Evolutionary conservation across 2,329 filamentous ascomycete genomes (phyloP), one percentile per base, ranked within the genome.

Genomic region (Colletotrichum sp.): DNA sequence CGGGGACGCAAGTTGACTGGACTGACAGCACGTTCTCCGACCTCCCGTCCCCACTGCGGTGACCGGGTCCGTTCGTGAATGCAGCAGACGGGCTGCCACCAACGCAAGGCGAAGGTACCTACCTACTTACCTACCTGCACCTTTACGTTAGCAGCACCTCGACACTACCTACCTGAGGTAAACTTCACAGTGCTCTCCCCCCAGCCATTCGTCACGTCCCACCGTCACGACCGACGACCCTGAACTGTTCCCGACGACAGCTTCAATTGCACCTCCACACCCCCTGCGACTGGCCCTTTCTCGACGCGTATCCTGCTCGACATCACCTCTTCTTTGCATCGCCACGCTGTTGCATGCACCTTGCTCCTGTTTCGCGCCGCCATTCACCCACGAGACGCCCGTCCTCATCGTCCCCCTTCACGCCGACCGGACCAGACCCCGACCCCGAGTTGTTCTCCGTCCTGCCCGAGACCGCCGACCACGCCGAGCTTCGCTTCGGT

Each of bases 401-500:
- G 36, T 72, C 32, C 57, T 72, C 58, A 75, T 38, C 30, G 3
- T 21, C n/a, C 43, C 28, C 34, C 58, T 48, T 69, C 34, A 57
- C 57, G 12, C 10, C 32, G 8, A 70, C 63, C 32, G 68, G 38
- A 63, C 32, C 36, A 52, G 43, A 65, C 18, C 21, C 28, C 64
- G 58, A 67, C 57, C 21, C 34, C 70, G 43, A 65, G 7, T 36
- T 64, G 57, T 8, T 34, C 24, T 55, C 18, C 38, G 43, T 68
- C 48, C 48, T 30, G 64, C 28, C 36, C n/a, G 16, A 58, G 10
- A 30, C 34, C 65, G 9, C 58, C 48, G 18, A 8, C 21, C 26
- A 48, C 34, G 74, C 70, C 74, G 64, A 36, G 64, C 70, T 68
- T 64, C 64, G 64, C 70, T 74, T 74, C 74, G 70, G 74, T 65